These are phyloP conservation scores for Rhodotorula sp. DNA, from an alignment of 1,284 basidiomycete species.

Conservation along the genomic window DNA sequence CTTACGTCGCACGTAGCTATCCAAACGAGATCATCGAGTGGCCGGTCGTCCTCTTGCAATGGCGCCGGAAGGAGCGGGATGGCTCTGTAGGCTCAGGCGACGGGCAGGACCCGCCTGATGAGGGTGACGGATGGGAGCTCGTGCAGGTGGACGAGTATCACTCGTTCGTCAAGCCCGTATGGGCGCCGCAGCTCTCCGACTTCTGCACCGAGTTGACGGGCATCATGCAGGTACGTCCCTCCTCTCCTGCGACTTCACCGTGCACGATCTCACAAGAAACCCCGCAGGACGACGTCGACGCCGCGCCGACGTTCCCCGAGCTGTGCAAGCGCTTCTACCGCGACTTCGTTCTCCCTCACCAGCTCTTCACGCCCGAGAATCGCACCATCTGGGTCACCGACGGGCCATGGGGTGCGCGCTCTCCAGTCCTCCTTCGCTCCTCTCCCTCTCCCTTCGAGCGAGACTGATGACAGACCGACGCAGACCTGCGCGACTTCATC, in stretches of 20 bases:
- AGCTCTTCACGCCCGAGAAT: slow-evolving; percentile 50
- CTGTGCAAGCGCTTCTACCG: slow-evolving; percentile 65
- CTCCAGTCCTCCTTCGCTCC: too few relatives aligned
- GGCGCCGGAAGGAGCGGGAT: slow-evolving; percentile 54
- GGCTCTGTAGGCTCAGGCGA: too few relatives aligned
- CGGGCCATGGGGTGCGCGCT: slow-evolving; percentile 53
- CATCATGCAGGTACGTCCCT: slow-evolving; percentile 74
- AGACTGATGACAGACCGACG: too few relatives aligned
- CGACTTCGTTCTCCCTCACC: slow-evolving; percentile 63
- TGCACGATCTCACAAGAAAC: slow-evolving; percentile 13
- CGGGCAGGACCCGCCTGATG: neutral
- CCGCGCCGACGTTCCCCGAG: slow-evolving; percentile 71
- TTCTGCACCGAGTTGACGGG: slow-evolving; percentile 89
- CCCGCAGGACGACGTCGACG: slow-evolving; percentile 72
- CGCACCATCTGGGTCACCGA: slow-evolving; percentile 58
- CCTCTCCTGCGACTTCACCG: neutral
- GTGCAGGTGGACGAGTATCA: slow-evolving; percentile 77
- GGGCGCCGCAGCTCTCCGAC: slow-evolving; percentile 73
- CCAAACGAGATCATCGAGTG: slow-evolving; percentile 91
- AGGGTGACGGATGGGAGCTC: slow-evolving; percentile 51
- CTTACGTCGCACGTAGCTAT: neutral
- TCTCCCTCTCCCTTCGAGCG: neutral
- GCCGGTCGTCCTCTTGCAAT: slow-evolving; percentile 81
- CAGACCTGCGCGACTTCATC: slow-evolving; percentile 74
- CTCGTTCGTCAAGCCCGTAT: slow-evolving; percentile 82